Base-by-base conservation (phyloP, 192 early-diverging fungal species). In the Dimargaris xerosporica region DNA sequence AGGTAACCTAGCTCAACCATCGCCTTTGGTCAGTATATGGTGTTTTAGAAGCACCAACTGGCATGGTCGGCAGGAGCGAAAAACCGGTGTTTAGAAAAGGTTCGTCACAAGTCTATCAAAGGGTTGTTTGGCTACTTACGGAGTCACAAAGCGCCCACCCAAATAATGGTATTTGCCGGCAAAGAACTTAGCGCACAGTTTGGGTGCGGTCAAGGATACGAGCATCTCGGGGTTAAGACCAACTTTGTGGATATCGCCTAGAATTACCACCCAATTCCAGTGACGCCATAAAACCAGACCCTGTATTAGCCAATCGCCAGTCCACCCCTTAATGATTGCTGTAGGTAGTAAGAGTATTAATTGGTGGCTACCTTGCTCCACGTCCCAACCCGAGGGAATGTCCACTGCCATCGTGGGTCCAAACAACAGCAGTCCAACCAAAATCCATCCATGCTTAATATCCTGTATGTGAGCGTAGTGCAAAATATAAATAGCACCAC, bases 321-420 rank as follows among this genome's bases (percentile, higher is more conserved):
- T 0, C 43, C 5, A 10, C 42, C 29, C 13, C 17, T 23, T 15
- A 52, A 39, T 31, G 41, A 1, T 10, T 34, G 16, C 28, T 30
- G 21, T 30, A 23, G 26, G 30, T 21, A 34, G 64, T 25, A 45
- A 25, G 21, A 39, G 44, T 29, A 62, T 48, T 26, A 51, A 61
- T 30, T 19, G 39, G 16, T 29, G 34, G 34, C 61, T 76, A 72
- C 94, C 95, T 62, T 80, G 61, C 54, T 91, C 91, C 0, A 98
- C 94, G 67, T 96, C 82, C 93, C 94, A 98, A 15, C 90, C 93
- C 17, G 86, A 89, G 15, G 96, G 96, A 64, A 98, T 87, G 66
- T 98, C 96, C 39, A 98, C 89, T 26, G 83, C 76, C 11, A 80
- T 76, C 59, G 90, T 75, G 0, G 84, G 82, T 16, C 65, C 63